A percentile compares a stretch with the other conserved stretches of the same genome.
phyloP scores from a whole-genome alignment of 2,329 filamentous ascomycete genomes.

The Stemphylium lycopersici region DNA sequence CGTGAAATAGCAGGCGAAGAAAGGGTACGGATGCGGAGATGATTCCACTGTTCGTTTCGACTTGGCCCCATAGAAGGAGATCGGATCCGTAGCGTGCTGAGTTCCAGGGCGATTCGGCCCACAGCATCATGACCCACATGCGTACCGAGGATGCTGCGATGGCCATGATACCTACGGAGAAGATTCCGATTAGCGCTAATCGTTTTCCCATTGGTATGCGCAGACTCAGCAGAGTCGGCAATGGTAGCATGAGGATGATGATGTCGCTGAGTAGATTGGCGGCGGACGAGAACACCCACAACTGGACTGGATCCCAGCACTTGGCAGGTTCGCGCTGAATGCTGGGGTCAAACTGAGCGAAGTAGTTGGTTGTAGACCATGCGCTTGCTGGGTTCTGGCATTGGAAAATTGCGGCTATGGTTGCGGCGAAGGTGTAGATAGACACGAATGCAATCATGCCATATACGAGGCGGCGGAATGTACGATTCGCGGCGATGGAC shows the following conservation, averaged over 20 bases:
- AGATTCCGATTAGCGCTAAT: conserved; percentile 55
- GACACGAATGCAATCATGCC: conserved; percentile 38
- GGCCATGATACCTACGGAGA: conserved; percentile 45
- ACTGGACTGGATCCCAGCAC: conserved; percentile 41
- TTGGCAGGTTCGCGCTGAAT: conserved; percentile 26
- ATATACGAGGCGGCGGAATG: conserved; percentile 40
- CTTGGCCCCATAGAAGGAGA: conserved; percentile 53
- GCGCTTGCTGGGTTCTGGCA: conserved; percentile 40
- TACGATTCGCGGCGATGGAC: conserved; percentile 42
- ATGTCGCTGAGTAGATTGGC: conserved; percentile 53
- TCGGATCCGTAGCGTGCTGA: conserved; percentile 43
- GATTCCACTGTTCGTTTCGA: conserved; percentile 56
- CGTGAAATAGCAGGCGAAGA: conserved; percentile 51
- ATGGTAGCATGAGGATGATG: conserved; percentile 53
- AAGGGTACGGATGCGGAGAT: conserved; percentile 55
- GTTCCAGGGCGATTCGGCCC: conserved; percentile 47
- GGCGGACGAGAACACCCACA: conserved; percentile 47
- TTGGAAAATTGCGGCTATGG: conserved; percentile 40
- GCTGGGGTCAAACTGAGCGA: conserved; percentile 39
- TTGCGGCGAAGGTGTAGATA: conserved; percentile 37
- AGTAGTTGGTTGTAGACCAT: conserved; percentile 34
- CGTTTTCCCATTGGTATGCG: conserved; percentile 58
- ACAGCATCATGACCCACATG: conserved; percentile 46
- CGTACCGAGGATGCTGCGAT: conserved; percentile 45
- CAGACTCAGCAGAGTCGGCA: conserved; percentile 54